These are phyloP conservation scores for Zygoascus hellenicus DNA, from an alignment of 1,139 yeast genomes.

Conservation along the genomic window DNA sequence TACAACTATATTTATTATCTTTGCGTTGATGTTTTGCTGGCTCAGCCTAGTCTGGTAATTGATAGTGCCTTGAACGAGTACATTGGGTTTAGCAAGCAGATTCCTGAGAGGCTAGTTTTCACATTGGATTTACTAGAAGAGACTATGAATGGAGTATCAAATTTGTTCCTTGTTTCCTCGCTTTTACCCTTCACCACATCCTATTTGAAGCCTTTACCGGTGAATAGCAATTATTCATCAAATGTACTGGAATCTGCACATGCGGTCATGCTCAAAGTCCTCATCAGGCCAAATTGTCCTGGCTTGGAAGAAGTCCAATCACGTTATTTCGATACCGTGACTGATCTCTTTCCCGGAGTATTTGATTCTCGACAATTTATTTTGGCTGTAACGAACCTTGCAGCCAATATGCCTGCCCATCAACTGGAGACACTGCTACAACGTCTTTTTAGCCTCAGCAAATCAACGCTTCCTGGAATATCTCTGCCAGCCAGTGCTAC, in stretches of 20 bases:
- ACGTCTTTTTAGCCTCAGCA: constrained; percentile 36
- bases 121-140: constrained; percentile 56
- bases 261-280: constrained; percentile 49
- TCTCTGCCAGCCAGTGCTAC: constrained; percentile 36
- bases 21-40: constrained; percentile 43
- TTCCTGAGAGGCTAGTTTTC: constrained; percentile 48
- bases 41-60: constrained; percentile 13
- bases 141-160: constrained; percentile 39
- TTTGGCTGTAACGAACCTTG: constrained; percentile 46
- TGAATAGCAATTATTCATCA: constrained; percentile 28
- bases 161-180: constrained; percentile 31
- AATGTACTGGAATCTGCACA: constrained; percentile 57
- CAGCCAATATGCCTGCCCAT: constrained; percentile 35
- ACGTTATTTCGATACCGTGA: constrained; percentile 34
- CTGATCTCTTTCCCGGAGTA: constrained; percentile 51
- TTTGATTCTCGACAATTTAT: constrained; percentile 54
- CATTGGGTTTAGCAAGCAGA: constrained; percentile 32
- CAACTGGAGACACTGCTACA: constrained; percentile 39
- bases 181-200: constrained; percentile 37
- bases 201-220: constrained; percentile 39
- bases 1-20: constrained; percentile 60
- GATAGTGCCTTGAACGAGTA: not conserved
- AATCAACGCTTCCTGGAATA: constrained; percentile 25
- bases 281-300: constrained; percentile 18
- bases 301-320: constrained; percentile 8